phyloP scores from a whole-genome alignment of 495 filamentous ascomycete species.

The Annulohypoxylon stygium region DNA sequence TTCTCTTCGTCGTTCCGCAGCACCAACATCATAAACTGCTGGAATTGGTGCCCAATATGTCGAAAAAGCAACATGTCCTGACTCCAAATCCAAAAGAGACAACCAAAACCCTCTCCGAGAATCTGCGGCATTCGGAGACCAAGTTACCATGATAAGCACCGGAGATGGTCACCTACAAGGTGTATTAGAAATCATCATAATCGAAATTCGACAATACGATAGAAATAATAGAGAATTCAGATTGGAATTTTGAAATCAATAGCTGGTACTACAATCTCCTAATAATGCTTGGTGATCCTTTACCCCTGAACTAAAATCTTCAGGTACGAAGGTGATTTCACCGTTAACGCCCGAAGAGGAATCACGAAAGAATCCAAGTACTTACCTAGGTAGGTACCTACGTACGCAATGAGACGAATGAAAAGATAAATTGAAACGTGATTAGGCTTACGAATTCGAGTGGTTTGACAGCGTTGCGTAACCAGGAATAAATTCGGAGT shows the following conservation, averaged over 20 bases:
- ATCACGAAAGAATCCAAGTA: background rate
- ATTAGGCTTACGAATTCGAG: background rate
- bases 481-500: slow-evolving; percentile 23
- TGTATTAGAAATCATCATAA: slow-evolving; percentile 12
- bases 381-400: background rate
- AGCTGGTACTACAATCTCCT: background rate
- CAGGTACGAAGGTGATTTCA: background rate
- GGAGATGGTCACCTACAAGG: background rate
- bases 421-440: background rate
- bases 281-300: background rate
- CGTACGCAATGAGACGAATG: background rate
- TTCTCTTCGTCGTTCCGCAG: background rate
- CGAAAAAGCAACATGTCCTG: slow-evolving; percentile 8
- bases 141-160: background rate
- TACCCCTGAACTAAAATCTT: background rate
- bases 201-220: background rate
- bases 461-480: slow-evolving; percentile 2
- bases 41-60: slow-evolving; percentile 39
- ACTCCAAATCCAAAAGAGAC: background rate
- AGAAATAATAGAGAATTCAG: background rate
- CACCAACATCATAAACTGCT: background rate
- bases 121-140: slow-evolving; percentile 9
- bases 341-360: background rate
- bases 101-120: background rate
- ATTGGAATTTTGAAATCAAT: background rate